A percentile compares a stretch with the other conserved stretches of the same genome.
phyloP scores from a whole-genome alignment of 1,139 yeast genomes.

The Kodamaea suecica region DNA sequence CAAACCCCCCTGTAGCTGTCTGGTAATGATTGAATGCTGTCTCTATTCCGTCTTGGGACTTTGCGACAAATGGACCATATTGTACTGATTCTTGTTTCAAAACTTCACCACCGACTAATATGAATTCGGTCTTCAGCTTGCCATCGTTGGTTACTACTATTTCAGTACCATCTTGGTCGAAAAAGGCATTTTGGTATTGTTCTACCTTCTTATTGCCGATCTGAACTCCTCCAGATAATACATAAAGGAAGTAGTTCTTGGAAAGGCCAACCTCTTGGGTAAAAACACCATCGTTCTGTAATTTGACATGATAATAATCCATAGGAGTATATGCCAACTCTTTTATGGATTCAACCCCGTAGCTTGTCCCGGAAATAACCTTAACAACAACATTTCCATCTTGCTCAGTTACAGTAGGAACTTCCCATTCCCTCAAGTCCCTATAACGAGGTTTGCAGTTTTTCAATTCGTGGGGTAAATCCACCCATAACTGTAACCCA shows the following conservation, averaged over 20 bases:
- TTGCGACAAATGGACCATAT: constrained; percentile 77
- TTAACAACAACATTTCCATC: constrained; percentile 63
- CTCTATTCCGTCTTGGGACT: constrained; percentile 33
- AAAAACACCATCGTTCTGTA: constrained; percentile 68
- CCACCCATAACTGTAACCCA: constrained; percentile 92
- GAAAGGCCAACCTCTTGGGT: constrained; percentile 58
- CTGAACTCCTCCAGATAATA: constrained; percentile 57
- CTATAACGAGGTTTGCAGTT: constrained; percentile 74
- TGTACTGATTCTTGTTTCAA: constrained; percentile 78
- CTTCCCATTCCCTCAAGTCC: constrained; percentile 68
- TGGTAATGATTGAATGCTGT: constrained; percentile 73
- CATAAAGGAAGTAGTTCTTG: constrained; percentile 72
- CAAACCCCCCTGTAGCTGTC: constrained; percentile 68
- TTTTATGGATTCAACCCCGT: constrained; percentile 75
- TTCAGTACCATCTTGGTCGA: constrained; percentile 61
- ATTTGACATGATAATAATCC: constrained; percentile 63
- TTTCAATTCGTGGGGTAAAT: constrained; percentile 69
- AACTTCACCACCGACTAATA: constrained; percentile 73
- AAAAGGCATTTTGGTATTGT: constrained; percentile 57
- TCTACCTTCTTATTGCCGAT: constrained; percentile 38
- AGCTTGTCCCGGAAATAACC: constrained; percentile 74
- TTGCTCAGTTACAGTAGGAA: constrained; percentile 63
- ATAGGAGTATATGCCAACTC: constrained; percentile 86
- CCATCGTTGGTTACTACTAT: constrained; percentile 39
- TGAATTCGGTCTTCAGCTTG: constrained; percentile 50